Base-by-base conservation (phyloP, 164 flowering plant species). In the Stephania yunnanensis region DNA sequence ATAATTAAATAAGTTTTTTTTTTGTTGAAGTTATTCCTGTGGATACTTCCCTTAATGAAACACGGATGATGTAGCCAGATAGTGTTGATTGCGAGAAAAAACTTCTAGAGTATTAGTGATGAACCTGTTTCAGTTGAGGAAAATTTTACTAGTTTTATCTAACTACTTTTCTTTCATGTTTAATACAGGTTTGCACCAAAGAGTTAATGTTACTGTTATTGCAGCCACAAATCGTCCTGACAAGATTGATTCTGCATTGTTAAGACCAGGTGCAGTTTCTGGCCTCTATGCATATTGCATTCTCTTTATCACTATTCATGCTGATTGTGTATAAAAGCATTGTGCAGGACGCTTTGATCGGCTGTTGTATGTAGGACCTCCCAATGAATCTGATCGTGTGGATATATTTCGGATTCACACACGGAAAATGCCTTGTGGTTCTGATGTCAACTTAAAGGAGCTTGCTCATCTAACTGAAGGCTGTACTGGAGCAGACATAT, bases 191-290 rank as follows among this genome's bases (percentile, higher is more conserved):
- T 82, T 96, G 88, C 92, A 90, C 64, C 84, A 88, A 83, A 91
- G 97, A 85, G 92, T 85, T 77, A 79, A 85, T 87, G 99, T 96
- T 61, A 91, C 91, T 72, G 94, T 96, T 65, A 90, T 96, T 85
- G 99, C 98, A 75, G 99, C 99, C 63, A 96, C 99, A 74, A 96
- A 96, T 83, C 87, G 99, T 46, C 97, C 98, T 44, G 99, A 96
- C 87, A 92, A 92, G 82, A 94, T 96, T 73, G 99, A 96, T 81
- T 83, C 89, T 25, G 99, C 99, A 73, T 92, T 96, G 76, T 78
- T 96, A 61, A 85, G 99, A 84, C 95, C 97, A 83, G 99, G 99
- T 93, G 7, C 52, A 74, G 25, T 3, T 8, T 74, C 68, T 64
- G 73, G 71, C 79, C 73, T 73, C 74, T 68, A 71, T 58, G 42